Conservation (phyloP, 108 stramenopile genomes). For the Licmophora abbreviata region DNA sequence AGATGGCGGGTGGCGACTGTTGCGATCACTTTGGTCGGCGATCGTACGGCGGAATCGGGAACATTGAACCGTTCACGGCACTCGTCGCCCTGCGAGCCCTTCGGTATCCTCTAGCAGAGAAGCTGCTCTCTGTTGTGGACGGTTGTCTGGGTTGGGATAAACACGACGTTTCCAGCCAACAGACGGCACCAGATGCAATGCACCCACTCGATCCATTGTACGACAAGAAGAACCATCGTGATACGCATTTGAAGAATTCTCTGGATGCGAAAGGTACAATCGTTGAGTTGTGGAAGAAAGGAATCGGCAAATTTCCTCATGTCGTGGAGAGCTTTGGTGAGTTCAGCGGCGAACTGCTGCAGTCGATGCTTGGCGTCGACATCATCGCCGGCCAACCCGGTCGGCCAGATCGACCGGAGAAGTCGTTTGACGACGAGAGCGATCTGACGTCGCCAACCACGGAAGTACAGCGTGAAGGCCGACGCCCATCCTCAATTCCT, state of each 20-base stretch:
- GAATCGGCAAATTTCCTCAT: slow-evolving; percentile 58
- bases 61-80: slow-evolving; percentile 64
- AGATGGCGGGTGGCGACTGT: no score
- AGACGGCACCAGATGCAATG: no score
- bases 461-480: neutral
- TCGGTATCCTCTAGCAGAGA: slow-evolving; percentile 38
- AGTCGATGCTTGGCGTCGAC: slow-evolving; percentile 72
- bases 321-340: slow-evolving; percentile 64
- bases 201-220: no score
- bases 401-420: no score
- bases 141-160: neutral
- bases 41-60: slow-evolving; percentile 60
- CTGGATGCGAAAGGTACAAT: slow-evolving; percentile 26
- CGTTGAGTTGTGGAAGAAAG: slow-evolving; percentile 63
- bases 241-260: neutral
- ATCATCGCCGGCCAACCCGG: no score
- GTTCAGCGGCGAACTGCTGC: slow-evolving; percentile 69
- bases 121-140: slow-evolving; percentile 9
- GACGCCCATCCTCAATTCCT: slow-evolving; percentile 19
- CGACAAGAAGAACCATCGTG: no score
- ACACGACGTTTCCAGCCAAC: no score
- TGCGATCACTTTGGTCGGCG: slow-evolving; percentile 39
- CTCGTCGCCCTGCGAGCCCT: slow-evolving; percentile 54
- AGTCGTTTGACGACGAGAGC: no score
- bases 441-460: no score